A percentile compares a stretch with the other conserved stretches of the same genome.
Evolutionary conservation across 495 filamentous ascomycete genomes (phyloP).

Genomic region (Elasticomyces elasticus): DNA sequence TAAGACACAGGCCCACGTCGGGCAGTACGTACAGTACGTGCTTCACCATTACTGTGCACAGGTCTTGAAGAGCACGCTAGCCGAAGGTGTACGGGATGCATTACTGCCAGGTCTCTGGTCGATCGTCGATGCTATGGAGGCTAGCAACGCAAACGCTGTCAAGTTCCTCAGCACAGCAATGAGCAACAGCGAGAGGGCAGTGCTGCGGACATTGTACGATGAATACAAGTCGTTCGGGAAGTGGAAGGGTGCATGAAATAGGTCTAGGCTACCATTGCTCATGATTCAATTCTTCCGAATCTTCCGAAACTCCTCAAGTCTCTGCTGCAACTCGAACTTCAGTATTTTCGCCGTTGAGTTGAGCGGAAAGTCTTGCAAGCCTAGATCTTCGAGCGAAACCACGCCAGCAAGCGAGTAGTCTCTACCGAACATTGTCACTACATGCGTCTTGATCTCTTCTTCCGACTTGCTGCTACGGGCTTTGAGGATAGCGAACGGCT

Average conservation of each 20-base stretch:
- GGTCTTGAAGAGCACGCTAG: conserved; percentile 47
- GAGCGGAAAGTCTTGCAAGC: background rate
- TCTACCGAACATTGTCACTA: background rate
- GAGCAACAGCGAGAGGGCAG: conserved; percentile 55
- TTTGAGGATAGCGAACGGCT: conserved; percentile 35
- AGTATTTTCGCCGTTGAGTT: background rate
- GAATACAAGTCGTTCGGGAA: conserved; percentile 34
- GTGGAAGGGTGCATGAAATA: conserved; percentile 6
- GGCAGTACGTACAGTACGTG: conserved; percentile 62
- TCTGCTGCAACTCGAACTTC: background rate
- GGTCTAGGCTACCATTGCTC: no score
- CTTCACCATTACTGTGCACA: conserved; percentile 61
- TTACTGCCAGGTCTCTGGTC: conserved; percentile 64
- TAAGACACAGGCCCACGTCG: conserved; percentile 63
- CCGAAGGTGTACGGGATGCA: conserved; percentile 54
- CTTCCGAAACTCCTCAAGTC: background rate
- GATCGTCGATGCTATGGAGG: conserved; percentile 58
- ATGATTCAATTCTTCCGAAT: no score
- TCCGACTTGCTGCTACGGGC: conserved; percentile 36
- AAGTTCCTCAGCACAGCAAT: conserved; percentile 58
- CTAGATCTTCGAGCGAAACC: background rate
- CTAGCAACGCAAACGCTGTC: conserved; percentile 54
- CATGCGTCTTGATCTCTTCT: background rate
- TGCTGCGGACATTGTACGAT: conserved; percentile 63
- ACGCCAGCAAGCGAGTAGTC: background rate